Percentiles rank a stretch among this genome's conserved stretches.
Conservation (phyloP, 805 yeast genomes). For the Priceomyces medius region DNA sequence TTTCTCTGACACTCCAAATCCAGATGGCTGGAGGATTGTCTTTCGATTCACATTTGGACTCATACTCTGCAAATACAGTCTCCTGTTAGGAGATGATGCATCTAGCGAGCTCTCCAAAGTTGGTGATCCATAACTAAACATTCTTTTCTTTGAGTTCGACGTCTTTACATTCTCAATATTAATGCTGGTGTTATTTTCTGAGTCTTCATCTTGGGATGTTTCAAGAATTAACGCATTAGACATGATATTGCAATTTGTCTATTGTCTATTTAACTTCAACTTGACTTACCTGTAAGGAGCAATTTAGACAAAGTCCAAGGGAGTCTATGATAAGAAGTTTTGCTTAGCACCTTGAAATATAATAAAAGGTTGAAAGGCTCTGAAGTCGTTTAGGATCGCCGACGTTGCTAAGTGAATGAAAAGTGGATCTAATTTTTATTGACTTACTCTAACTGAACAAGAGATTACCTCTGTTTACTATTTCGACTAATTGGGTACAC, state of each 20-base stretch:
- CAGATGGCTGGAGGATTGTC: slow-evolving; percentile 15
- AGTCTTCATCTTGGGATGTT: slow-evolving; percentile 6
- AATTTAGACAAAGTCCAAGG: background rate
- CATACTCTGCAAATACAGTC: slow-evolving; percentile 32
- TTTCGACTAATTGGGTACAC: slow-evolving; percentile 10
- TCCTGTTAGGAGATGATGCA: slow-evolving; percentile 21
- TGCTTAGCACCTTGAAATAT: background rate
- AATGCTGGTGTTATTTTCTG: slow-evolving; percentile 1
- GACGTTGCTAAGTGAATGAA: background rate
- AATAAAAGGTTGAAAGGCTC: background rate
- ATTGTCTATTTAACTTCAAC: background rate
- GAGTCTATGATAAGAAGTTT: background rate
- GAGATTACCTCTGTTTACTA: slow-evolving; percentile 9
- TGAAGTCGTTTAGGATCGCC: background rate
- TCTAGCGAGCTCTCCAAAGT: background rate
- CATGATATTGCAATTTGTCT: slow-evolving; percentile 2
- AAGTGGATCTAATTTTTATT: background rate
- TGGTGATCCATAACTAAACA: slow-evolving; percentile 4
- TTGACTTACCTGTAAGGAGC: background rate
- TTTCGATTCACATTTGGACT: slow-evolving; percentile 35
- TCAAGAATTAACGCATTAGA: slow-evolving; percentile 13
- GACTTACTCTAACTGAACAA: slow-evolving; percentile 5
- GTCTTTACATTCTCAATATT: slow-evolving; percentile 6
- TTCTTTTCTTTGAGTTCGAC: slow-evolving; percentile 5
- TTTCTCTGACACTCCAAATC: background rate